Evolutionary conservation across 2,329 filamentous ascomycete species (phyloP), one percentile per base, ranked within the genome.

Genomic region (Colletotrichum acutatum): DNA sequence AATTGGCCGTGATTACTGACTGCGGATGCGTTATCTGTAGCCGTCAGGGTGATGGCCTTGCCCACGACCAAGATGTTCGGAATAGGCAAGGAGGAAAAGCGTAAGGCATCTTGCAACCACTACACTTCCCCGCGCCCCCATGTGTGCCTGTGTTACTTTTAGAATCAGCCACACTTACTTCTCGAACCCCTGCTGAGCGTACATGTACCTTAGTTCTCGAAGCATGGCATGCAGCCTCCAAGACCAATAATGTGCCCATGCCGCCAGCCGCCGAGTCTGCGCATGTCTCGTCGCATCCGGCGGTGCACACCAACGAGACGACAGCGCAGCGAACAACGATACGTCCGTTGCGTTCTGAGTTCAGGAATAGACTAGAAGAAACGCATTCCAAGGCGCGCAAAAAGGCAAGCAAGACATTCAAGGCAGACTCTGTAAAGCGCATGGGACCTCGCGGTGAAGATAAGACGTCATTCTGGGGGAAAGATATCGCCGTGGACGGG

Each of bases 231-330:
- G 57, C 77, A 1, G 87, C 87, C 1, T 86, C 86, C 60, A 76
- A 62, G 24, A 53, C 78, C 2, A 85, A 85, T 5, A 76, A 82
- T 16, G 82, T 87, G 12, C 88, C 86, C 75, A 81, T 88, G 1
- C 86, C 88, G 8, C 71, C 66, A 5, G 49, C 46, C 0, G 81
- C 86, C 67, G 87, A 86, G 63, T 89, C 88, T 56, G 88, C 90
- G 0, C 92, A 94, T 78, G 91, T 94, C 75, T 92, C 90, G 1
- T 86, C 91, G 0, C 93, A 95, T 84, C 93, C 90, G 76, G 88
- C 91, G 2, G 89, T 93, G 8, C 82, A 82, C 16, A 78, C 79
- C 14, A 62, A 77, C 32, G 76, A 80, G 49, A 72, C 75, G 5
- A 73, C 66, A 16, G 68, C 57, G 16, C 70, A 52, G 14, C 24